Percentiles rank a stretch among this genome's conserved stretches.
These are phyloP conservation scores for Leucocoprinus leucothites DNA, from an alignment of 768 basidiomycete genomes.

Conservation along the genomic window DNA sequence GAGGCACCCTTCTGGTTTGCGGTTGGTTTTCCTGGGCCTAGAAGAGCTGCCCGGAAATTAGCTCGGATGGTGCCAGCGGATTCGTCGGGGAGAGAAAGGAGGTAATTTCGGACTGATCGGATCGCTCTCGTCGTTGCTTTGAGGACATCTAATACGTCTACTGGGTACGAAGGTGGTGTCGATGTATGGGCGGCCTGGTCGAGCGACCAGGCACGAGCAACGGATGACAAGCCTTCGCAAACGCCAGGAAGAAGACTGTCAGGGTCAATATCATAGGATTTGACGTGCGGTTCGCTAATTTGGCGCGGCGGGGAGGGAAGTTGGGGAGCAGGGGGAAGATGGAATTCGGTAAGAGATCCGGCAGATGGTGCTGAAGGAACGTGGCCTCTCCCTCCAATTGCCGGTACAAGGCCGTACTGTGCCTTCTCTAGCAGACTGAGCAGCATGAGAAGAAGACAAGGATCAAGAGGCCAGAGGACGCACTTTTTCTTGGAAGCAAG, in stretches of 20 bases:
- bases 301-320: constrained; percentile 47
- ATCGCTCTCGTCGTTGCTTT: constrained; percentile 80
- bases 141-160: constrained; percentile 66
- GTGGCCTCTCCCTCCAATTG: constrained; percentile 60
- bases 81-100: constrained; percentile 80
- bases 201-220: constrained; percentile 64
- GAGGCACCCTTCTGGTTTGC: constrained; percentile 24
- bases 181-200: constrained; percentile 17
- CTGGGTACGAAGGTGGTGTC: constrained; percentile 14
- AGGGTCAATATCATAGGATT: constrained; percentile 70
- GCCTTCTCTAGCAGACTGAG: constrained; percentile 44
- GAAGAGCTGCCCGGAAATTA: constrained; percentile 55
- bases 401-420: constrained; percentile 67
- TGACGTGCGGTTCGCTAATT: constrained; percentile 52
- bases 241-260: constrained; percentile 76
- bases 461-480: constrained; percentile 25
- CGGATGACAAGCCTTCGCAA: constrained; percentile 65
- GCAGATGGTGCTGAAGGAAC: constrained; percentile 40
- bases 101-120: constrained; percentile 79
- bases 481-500: constrained; percentile 71
- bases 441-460: constrained; percentile 6
- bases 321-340: constrained; percentile 69
- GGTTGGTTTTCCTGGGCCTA: constrained; percentile 34
- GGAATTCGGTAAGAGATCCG: constrained; percentile 44
- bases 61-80: constrained; percentile 50